Evolutionary conservation across 108 stramenopile species (phyloP), one percentile per base, ranked within the genome.

Genomic region (Conticribra weissflogii): DNA sequence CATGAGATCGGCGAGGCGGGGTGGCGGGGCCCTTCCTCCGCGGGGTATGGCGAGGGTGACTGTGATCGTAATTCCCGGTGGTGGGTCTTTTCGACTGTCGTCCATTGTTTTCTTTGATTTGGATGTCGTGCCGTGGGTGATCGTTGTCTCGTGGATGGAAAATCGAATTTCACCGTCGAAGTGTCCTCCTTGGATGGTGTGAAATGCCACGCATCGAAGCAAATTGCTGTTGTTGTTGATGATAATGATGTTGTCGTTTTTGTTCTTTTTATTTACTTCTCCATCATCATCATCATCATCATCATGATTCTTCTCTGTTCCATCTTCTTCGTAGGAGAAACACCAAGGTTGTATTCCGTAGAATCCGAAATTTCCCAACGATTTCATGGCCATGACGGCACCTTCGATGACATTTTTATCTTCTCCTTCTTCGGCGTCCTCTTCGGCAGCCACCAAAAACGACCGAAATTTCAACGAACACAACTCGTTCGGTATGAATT

Each of bases 161-260:
- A 83, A 74, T 56, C 79, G 74, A 31, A 93, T 57, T 55, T 89
- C 86, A n/a, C 88, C 92, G 50, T 89, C 92, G 54, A 90, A 93
- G 62, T 85, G 84, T 8, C 81, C 85, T 1, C 88, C 86, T 68
- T 82, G 79, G 24, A 93, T 62, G 1, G 92, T 86, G 30, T 74
- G 76, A 61, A 60, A 81, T 9, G 74, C 79, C 17, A 80, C 69
- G 27, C 81, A 79, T 45, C 51, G 50, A 17, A 61, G 9, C 53
- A 74, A n/a, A n/a, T n/a, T n/a, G n/a, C n/a, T n/a, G n/a, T n/a
- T n/a, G n/a, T n/a, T n/a, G n/a, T n/a, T n/a, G n/a, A n/a, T n/a
- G n/a, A n/a, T n/a, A n/a, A n/a, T n/a, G n/a, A n/a, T n/a, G n/a
- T n/a, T n/a, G n/a, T n/a, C n/a, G n/a, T n/a, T n/a, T n/a, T n/a